A percentile compares a stretch with the other conserved stretches of the same genome.
These are phyloP conservation scores for Xylaria longipes DNA, from an alignment of 495 filamentous ascomycete species.

Conservation along the genomic window DNA sequence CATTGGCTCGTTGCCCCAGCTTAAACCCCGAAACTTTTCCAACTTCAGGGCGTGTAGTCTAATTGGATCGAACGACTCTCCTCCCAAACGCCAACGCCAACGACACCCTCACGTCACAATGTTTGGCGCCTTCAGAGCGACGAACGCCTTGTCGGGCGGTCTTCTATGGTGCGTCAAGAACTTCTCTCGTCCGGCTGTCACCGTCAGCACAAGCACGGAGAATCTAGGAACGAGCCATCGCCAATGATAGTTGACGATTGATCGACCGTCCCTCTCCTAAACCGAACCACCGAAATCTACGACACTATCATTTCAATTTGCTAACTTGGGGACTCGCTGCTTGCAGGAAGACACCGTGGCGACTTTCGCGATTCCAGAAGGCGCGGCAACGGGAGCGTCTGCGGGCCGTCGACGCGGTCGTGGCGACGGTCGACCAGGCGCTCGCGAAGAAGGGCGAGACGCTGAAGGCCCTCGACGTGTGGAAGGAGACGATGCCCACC, in stretches of 20 bases:
- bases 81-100: conserved; percentile 22
- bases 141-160: conserved; percentile 76
- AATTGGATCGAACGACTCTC: conserved; percentile 8
- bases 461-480: conserved; percentile 77
- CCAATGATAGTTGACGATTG: neutral
- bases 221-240: neutral
- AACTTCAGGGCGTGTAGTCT: conserved; percentile 2
- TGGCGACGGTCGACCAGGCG: conserved; percentile 76
- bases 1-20: conserved; percentile 19
- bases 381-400: conserved; percentile 86
- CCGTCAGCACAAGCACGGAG: neutral
- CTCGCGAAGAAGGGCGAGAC: conserved; percentile 72
- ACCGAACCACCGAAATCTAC: neutral
- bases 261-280: neutral
- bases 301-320: neutral
- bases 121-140: conserved; percentile 83
- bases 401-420: conserved; percentile 81
- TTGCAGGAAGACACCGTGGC: conserved; percentile 95
- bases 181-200: conserved; percentile 3
- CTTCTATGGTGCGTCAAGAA: conserved; percentile 73
- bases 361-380: conserved; percentile 89
- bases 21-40: conserved; percentile 25
- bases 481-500: conserved; percentile 94
- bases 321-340: conserved; percentile 17
- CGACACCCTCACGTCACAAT: conserved; percentile 50